These are phyloP conservation scores for Crithidia sp. DNA, from an alignment of 208 protist genomes.

Conservation along the genomic window DNA sequence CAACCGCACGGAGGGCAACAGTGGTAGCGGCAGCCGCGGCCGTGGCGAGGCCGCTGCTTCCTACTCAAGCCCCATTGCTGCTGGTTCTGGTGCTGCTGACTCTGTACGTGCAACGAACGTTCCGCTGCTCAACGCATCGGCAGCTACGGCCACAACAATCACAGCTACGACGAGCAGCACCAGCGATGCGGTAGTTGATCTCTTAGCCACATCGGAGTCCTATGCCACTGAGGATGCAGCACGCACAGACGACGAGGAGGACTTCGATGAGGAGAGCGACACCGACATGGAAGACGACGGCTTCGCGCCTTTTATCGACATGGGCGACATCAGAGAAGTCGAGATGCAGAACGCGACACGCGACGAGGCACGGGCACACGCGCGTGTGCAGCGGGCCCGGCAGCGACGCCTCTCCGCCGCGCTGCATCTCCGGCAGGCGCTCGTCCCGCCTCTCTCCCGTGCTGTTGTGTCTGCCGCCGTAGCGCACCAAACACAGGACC, in stretches of 20 bases:
- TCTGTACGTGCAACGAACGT: too few relatives aligned
- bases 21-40: background rate
- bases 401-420: background rate
- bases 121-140: too few relatives aligned
- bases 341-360: background rate
- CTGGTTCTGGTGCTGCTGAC: too few relatives aligned
- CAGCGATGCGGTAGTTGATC: background rate
- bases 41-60: background rate
- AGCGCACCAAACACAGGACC: background rate
- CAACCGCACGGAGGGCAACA: background rate
- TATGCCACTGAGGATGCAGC: background rate
- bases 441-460: background rate
- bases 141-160: too few relatives aligned
- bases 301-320: background rate
- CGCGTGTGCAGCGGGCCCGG: background rate
- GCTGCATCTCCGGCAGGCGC: background rate
- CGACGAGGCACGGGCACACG: background rate
- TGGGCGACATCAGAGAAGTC: background rate
- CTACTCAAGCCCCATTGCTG: background rate
- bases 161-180: background rate
- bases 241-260: background rate
- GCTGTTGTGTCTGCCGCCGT: background rate
- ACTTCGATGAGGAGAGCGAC: background rate
- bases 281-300: background rate
- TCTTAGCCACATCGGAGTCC: background rate